These are phyloP conservation scores for Suhomyces guaymorum DNA, from an alignment of 1,139 yeast genomes.

Conservation along the genomic window DNA sequence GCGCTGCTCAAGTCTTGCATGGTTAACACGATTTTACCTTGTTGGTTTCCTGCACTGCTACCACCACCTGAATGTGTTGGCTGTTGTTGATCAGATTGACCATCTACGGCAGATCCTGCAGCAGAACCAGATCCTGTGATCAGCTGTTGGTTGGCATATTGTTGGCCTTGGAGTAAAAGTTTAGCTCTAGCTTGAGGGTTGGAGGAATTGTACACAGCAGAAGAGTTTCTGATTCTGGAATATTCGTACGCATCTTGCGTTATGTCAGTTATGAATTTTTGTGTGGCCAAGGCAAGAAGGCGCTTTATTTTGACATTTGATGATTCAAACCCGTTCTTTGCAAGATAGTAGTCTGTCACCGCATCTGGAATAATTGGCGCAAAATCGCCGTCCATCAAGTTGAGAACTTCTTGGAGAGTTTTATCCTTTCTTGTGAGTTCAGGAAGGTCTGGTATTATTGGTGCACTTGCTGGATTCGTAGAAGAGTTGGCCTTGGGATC, in stretches of 20 bases:
- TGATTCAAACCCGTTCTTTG: conserved; percentile 85
- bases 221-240: conserved; percentile 81
- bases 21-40: conserved; percentile 77
- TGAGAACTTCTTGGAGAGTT: conserved; percentile 80
- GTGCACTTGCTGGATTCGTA: conserved; percentile 12
- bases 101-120: conserved; percentile 42
- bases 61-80: conserved; percentile 36
- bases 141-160: conserved; percentile 49
- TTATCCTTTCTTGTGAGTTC: conserved; percentile 82
- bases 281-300: conserved; percentile 89
- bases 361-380: conserved; percentile 98
- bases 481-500: conserved; percentile 3
- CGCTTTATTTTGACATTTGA: conserved; percentile 80
- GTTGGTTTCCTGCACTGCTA: conserved; percentile 56
- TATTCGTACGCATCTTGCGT: conserved; percentile 97
- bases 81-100: conserved; percentile 34
- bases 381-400: conserved; percentile 82
- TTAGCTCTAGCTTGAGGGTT: conserved; percentile 88
- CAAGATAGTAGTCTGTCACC: conserved; percentile 91
- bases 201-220: conserved; percentile 78
- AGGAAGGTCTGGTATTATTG: conserved; percentile 54
- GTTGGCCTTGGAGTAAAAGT: conserved; percentile 71
- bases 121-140: conserved; percentile 40
- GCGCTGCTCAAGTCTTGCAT: conserved; percentile 91
- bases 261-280: conserved; percentile 88